A percentile compares a stretch with the other conserved stretches of the same genome.
Evolutionary conservation across 345 rosid genomes (phyloP).

Genomic region (Salix udensis): DNA sequence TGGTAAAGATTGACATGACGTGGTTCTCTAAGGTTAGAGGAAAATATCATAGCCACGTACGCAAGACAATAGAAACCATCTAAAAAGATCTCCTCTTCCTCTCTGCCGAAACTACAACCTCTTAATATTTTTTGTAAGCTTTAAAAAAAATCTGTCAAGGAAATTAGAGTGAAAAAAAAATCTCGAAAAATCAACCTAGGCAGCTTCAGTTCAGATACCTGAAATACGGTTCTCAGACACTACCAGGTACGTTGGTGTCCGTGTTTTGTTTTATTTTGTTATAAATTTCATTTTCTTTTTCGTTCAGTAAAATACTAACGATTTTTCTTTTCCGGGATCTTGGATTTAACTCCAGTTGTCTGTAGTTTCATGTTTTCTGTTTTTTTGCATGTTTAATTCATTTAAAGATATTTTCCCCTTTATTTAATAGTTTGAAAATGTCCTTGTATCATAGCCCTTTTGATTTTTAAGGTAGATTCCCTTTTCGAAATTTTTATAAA

Average conservation of each 20-base stretch:
- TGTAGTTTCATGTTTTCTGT: background rate
- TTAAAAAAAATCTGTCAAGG: too few relatives aligned
- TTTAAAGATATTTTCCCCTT: background rate
- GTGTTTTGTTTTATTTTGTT: background rate
- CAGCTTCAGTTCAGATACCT: background rate
- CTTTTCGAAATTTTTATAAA: background rate
- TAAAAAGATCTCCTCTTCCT: conserved; percentile 42
- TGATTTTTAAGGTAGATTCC: background rate
- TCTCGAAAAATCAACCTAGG: background rate
- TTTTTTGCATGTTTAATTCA: background rate
- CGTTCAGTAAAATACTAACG: background rate
- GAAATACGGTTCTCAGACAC: background rate
- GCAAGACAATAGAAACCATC: conserved; percentile 29
- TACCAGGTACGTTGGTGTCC: background rate
- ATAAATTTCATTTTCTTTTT: background rate
- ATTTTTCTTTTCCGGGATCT: background rate
- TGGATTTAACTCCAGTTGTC: background rate
- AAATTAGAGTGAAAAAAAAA: background rate
- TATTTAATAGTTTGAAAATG: background rate
- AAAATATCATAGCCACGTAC: conserved; percentile 71
- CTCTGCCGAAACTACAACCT: conserved; percentile 5
- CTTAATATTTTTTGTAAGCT: conserved; percentile 9
- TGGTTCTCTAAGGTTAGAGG: conserved; percentile 42
- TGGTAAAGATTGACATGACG: conserved; percentile 22
- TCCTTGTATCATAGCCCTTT: background rate